Evolutionary conservation across 2,329 filamentous ascomycete genomes (phyloP).

Genomic region (Tolypocladium nubicola): DNA sequence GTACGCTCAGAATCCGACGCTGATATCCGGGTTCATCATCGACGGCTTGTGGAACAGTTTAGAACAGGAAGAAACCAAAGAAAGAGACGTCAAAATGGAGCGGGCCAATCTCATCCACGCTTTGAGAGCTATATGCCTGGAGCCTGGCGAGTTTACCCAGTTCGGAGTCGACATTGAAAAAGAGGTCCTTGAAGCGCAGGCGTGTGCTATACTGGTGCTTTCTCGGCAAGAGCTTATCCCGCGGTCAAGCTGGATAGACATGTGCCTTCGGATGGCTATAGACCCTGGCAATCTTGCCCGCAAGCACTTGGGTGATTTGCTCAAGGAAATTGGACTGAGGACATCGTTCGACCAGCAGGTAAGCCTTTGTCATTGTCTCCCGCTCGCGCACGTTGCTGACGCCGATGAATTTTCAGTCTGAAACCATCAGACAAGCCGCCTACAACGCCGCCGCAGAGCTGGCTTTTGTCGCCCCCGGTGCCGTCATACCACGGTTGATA

Average conservation of each 20-base stretch:
- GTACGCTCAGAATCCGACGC: slow-evolving; percentile 48
- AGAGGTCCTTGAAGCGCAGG: slow-evolving; percentile 52
- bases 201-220: slow-evolving; percentile 68
- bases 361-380: not conserved
- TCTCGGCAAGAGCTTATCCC: slow-evolving; percentile 70
- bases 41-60: slow-evolving; percentile 75
- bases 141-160: slow-evolving; percentile 36
- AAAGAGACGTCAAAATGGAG: slow-evolving; percentile 68
- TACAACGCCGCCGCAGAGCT: slow-evolving; percentile 82
- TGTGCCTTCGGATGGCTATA: slow-evolving; percentile 67
- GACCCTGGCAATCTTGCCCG: slow-evolving; percentile 74
- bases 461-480: slow-evolving; percentile 83
- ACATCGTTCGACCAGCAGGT: slow-evolving; percentile 44
- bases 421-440: slow-evolving; percentile 53
- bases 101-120: slow-evolving; percentile 51
- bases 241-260: slow-evolving; percentile 75
- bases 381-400: slow-evolving; percentile 1
- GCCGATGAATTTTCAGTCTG: slow-evolving; percentile 11
- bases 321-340: slow-evolving; percentile 52
- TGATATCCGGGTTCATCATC: slow-evolving; percentile 54
- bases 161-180: slow-evolving; percentile 31
- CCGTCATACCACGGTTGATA: slow-evolving; percentile 66
- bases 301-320: slow-evolving; percentile 50
- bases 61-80: slow-evolving; percentile 51
- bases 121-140: slow-evolving; percentile 53